These are phyloP conservation scores for Edaphochlamys debaryana DNA, from an alignment of 139 green algal species.

Conservation along the genomic window DNA sequence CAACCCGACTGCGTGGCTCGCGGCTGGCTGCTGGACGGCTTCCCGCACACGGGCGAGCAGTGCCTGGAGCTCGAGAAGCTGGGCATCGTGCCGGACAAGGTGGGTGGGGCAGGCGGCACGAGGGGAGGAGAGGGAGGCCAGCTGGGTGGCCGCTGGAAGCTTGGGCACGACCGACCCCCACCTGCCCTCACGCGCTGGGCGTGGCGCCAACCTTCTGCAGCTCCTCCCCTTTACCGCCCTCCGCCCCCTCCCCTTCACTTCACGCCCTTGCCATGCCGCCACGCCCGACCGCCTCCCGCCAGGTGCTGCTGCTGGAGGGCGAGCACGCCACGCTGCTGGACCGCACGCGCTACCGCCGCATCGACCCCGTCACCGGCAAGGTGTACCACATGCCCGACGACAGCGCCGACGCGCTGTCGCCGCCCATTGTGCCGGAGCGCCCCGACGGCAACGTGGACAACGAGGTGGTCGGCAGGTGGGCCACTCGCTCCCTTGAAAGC, in stretches of 20 bases:
- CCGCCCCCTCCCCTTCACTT: neutral
- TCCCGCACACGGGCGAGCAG: constrained; percentile 74
- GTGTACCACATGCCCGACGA: constrained; percentile 52
- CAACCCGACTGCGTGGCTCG: constrained; percentile 61
- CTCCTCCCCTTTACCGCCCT: too few species aligned
- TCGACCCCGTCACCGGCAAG: constrained; percentile 66
- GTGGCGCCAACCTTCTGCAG: too few species aligned
- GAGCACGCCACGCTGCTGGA: constrained; percentile 66
- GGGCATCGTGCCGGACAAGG: constrained; percentile 68
- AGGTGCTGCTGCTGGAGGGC: constrained; percentile 75
- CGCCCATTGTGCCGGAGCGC: constrained; percentile 48
- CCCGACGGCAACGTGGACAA: constrained; percentile 47
- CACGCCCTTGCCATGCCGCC: too few species aligned
- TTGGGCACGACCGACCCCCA: too few species aligned
- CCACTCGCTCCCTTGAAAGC: too few species aligned
- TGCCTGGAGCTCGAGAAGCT: constrained; percentile 17
- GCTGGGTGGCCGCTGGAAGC: neutral
- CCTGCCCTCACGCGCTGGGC: too few species aligned
- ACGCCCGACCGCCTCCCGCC: neutral
- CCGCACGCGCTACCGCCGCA: constrained; percentile 65
- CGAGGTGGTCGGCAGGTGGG: constrained; percentile 53
- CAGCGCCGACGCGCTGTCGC: constrained; percentile 24
- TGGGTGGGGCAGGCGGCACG: neutral
- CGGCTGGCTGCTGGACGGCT: constrained; percentile 85
- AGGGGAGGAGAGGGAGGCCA: neutral